phyloP scores from a whole-genome alignment of 371 early-diverging fungal species.

The Mortierella sp. region DNA sequence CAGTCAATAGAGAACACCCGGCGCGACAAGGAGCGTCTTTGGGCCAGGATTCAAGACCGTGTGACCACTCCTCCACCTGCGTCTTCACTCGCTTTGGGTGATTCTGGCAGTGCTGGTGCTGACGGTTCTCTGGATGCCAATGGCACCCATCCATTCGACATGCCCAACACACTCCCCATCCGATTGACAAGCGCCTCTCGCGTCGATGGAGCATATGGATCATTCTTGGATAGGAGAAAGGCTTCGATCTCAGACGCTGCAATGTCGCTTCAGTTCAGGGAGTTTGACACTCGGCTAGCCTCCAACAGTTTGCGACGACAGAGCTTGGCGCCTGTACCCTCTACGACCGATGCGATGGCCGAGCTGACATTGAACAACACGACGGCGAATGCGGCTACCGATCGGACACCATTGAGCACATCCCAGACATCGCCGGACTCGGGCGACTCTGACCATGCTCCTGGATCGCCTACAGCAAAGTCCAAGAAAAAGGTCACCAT shows the following conservation, averaged over 20 bases:
- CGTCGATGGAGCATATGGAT: conserved; percentile 23
- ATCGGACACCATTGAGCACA: conserved; percentile 13
- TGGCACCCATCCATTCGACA: conserved; percentile 36
- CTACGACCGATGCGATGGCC: background rate
- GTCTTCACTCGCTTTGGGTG: conserved; percentile 7
- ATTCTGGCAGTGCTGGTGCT: conserved; percentile 8
- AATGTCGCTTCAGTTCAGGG: conserved; percentile 49
- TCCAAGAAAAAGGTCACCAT: conserved; percentile 53
- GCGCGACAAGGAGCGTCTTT: conserved; percentile 48
- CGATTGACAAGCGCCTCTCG: conserved; percentile 44
- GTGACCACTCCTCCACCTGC: conserved; percentile 27
- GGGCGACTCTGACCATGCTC: background rate
- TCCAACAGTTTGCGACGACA: conserved; percentile 46
- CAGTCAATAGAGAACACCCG: conserved; percentile 35
- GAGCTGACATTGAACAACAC: conserved; percentile 31
- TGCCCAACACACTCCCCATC: conserved; percentile 38
- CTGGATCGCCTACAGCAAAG: conserved; percentile 20
- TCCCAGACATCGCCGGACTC: conserved; percentile 14
- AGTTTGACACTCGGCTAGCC: conserved; percentile 50
- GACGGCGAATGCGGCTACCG: conserved; percentile 23
- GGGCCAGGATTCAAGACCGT: conserved; percentile 39
- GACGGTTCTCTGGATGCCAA: conserved; percentile 13
- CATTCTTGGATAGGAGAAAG: conserved; percentile 37
- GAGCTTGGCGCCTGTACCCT: conserved; percentile 26
- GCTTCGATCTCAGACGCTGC: conserved; percentile 28